A percentile compares a stretch with the other conserved stretches of the same genome.
Evolutionary conservation across 805 yeast species (phyloP).

Genomic region (Cyberlindnera mississippiensis): DNA sequence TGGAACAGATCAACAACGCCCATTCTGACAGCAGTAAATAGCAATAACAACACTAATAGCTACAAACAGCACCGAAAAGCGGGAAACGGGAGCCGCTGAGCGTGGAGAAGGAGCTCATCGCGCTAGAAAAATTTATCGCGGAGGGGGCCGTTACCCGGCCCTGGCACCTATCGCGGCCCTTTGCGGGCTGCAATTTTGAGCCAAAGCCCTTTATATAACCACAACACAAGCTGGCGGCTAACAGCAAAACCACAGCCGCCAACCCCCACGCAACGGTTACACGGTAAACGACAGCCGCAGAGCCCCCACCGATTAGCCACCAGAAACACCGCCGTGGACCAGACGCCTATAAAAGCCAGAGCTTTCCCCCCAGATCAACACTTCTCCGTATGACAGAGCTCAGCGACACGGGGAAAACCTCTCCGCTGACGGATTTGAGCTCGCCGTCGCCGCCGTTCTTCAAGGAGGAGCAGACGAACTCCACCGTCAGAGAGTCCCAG

Average conservation of each 20-base stretch:
- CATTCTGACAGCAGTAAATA: slow-evolving; percentile 14
- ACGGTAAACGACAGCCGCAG: too few relatives aligned
- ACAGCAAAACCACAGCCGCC: background rate
- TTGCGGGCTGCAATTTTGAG: slow-evolving; percentile 7
- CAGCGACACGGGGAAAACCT: slow-evolving; percentile 25
- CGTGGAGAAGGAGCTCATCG: slow-evolving; percentile 17
- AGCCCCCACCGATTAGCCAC: too few relatives aligned
- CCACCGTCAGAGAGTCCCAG: slow-evolving; percentile 3
- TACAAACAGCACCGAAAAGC: too few relatives aligned
- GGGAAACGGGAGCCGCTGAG: too few relatives aligned
- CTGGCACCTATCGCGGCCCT: background rate
- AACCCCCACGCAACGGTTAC: too few relatives aligned
- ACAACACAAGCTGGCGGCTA: background rate
- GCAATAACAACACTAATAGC: too few relatives aligned
- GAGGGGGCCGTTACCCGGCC: slow-evolving; percentile 11
- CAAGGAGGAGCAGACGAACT: slow-evolving; percentile 4
- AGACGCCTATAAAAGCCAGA: too few relatives aligned
- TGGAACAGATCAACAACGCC: slow-evolving; percentile 33
- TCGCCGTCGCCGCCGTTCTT: slow-evolving; percentile 24
- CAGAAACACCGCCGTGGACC: too few relatives aligned
- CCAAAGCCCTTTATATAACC: slow-evolving; percentile 3
- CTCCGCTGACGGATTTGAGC: slow-evolving; percentile 27
- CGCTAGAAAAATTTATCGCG: slow-evolving; percentile 15
- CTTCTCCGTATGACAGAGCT: too few relatives aligned
- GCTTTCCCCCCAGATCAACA: too few relatives aligned